phyloP scores from a whole-genome alignment of 306 rosid species.

The Ormosia semicastrata region DNA sequence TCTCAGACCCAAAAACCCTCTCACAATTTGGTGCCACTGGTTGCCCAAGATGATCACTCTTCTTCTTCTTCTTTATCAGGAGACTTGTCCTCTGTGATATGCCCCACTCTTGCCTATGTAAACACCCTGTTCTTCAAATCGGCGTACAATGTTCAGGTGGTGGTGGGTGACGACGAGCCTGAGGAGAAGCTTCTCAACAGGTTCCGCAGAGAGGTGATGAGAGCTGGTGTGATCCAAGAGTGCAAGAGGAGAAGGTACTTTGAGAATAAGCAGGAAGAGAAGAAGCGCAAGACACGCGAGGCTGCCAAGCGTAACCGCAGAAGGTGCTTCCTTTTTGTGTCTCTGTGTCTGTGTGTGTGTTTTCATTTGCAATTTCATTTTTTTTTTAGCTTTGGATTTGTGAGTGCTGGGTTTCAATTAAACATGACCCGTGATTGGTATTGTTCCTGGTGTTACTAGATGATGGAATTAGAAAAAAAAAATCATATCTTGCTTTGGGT shows the following conservation, averaged over 20 bases:
- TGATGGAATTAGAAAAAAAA: background rate
- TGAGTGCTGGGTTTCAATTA: background rate
- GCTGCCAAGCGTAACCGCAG: conserved; percentile 67
- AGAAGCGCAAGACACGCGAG: conserved; percentile 64
- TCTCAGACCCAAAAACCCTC: conserved; percentile 33
- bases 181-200: conserved; percentile 72
- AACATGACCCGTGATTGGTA: background rate
- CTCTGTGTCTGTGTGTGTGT: background rate
- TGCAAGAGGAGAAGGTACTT: conserved; percentile 64
- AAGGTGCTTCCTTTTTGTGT: conserved; percentile 38
- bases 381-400: too few relatives aligned
- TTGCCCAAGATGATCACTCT: background rate
- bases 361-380: background rate
- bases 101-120: conserved; percentile 58
- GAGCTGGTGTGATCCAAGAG: conserved; percentile 72
- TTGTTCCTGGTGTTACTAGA: background rate
- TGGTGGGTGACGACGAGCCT: conserved; percentile 65
- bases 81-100: conserved; percentile 50
- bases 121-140: conserved; percentile 65
- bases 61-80: background rate
- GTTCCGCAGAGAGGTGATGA: conserved; percentile 78
- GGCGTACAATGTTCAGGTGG: conserved; percentile 68
- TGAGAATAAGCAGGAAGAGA: conserved; percentile 64
- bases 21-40: conserved; percentile 22
- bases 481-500: background rate